Evolutionary conservation across 768 basidiomycete species (phyloP).

Genomic region (Imleria badia): DNA sequence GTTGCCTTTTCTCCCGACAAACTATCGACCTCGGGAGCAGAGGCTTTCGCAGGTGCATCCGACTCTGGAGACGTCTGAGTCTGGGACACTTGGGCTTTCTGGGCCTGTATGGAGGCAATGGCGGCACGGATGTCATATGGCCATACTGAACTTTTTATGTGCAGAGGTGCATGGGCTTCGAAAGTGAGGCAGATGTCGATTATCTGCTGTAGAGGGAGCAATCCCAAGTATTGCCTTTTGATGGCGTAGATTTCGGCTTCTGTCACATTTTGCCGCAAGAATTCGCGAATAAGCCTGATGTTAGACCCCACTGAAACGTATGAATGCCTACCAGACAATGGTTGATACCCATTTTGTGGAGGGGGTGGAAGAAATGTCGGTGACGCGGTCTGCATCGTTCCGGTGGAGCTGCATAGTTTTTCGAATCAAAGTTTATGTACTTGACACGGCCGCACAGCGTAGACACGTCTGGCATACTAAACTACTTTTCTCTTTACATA

Average conservation of each 20-base stretch:
- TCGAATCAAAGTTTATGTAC: slow-evolving; percentile 57
- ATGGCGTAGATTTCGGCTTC: slow-evolving; percentile 53
- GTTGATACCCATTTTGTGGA: slow-evolving; percentile 37
- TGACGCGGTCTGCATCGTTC: slow-evolving; percentile 57
- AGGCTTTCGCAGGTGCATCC: slow-evolving; percentile 12
- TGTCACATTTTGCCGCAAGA: slow-evolving; percentile 25
- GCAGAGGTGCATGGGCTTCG: slow-evolving; percentile 65
- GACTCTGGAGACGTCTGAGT: slow-evolving; percentile 11
- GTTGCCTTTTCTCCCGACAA: slow-evolving; percentile 13
- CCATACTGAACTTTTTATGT: slow-evolving; percentile 69
- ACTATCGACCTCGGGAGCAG: slow-evolving; percentile 11
- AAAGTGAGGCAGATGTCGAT: slow-evolving; percentile 78
- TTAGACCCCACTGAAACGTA: slow-evolving; percentile 18
- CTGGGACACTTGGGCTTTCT: slow-evolving; percentile 26
- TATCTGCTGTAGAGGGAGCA: slow-evolving; percentile 67
- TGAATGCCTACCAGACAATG: slow-evolving; percentile 36
- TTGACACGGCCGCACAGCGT: slow-evolving; percentile 3
- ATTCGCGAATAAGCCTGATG: slow-evolving; percentile 23
- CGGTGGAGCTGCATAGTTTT: slow-evolving; percentile 71
- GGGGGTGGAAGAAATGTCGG: slow-evolving; percentile 38
- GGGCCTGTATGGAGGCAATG: slow-evolving; percentile 50
- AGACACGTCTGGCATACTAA: neutral
- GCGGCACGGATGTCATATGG: slow-evolving; percentile 66
- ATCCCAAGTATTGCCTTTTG: slow-evolving; percentile 69
- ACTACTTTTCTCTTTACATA: slow-evolving; percentile 1